Base-by-base conservation (phyloP, 2,329 filamentous ascomycete genomes). In the Sclerotiophoma versabilis region DNA sequence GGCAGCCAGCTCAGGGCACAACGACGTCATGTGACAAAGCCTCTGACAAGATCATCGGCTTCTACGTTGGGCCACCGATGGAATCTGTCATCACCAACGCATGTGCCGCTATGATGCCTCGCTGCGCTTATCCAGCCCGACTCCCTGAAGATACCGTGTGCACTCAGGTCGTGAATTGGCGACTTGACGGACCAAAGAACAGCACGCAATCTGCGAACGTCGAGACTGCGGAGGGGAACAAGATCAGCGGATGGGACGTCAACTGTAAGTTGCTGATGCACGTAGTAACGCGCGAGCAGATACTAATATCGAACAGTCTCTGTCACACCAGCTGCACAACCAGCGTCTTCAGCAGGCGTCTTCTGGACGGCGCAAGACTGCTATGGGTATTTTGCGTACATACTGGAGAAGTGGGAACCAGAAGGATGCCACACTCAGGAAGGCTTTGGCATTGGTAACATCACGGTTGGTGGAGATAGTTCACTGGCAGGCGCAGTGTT, bases 71-170 rank as follows among this genome's bases (percentile, higher is more conserved):
- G 10, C 59, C 65, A 7, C 62, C 64, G 33, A 38, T 65, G 8
- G 54, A 63, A 15, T 54, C 52, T 3, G 57, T 69, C 5, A 34
- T 70, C 22, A 59, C 67, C 27, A 39, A 68, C 33, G 69, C 66
- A 33, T 71, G 69, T 36, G 65, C 60, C 14, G 64, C 58, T 15
- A 69, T 71, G 60, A 65, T 71, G 60, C 64, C 65, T 1, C 22
- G 29, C 3, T 71, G 69, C 36, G 69, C 69, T 7, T 66, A 65
- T 34, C 62, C 43, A 29, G 56, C 63, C 7, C 62, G 53, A 20
- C 32, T 62, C 5, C 25, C 59, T 7, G 10, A 55, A 1, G 60
- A 49, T 22, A 59, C 38, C 2, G n/a, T 61, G 7, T 71, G 68
- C 53, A 47, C 53, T 20, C 54, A 58, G 25, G 52, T 57, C 8